These are phyloP conservation scores for Polytrichum formosum DNA, from an alignment of 225 moss, liverwort and hornwort species.

Conservation along the genomic window DNA sequence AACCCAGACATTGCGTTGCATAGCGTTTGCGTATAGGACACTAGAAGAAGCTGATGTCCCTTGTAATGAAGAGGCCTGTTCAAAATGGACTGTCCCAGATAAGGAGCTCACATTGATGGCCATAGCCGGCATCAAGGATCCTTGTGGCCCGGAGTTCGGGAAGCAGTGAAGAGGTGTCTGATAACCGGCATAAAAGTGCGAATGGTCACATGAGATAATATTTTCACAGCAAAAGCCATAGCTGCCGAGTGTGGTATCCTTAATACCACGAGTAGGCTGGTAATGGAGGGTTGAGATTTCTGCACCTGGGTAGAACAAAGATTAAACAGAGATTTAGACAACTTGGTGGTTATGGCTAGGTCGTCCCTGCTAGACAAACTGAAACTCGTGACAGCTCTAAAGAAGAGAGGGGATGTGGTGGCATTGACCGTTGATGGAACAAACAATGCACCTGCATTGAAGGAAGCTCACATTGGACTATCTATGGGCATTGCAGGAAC, in stretches of 20 bases:
- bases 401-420: conserved; percentile 36
- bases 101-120: conserved; percentile 34
- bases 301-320: conserved; percentile 28
- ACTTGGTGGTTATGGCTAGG: conserved; percentile 49
- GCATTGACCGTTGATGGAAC: conserved; percentile 61
- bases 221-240: conserved; percentile 49
- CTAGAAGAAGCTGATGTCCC: conserved; percentile 17
- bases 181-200: conserved; percentile 49
- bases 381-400: conserved; percentile 42
- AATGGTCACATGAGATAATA: conserved; percentile 60
- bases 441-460: conserved; percentile 55
- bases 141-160: conserved; percentile 37
- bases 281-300: conserved; percentile 38
- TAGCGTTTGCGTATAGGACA: conserved; percentile 29
- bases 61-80: conserved; percentile 5
- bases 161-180: conserved; percentile 34
- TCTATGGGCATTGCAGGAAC: conserved; percentile 65
- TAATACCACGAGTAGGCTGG: conserved; percentile 7
- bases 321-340: conserved; percentile 18
- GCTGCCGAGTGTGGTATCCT: conserved; percentile 48
- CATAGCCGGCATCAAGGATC: conserved; percentile 52
- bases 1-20: conserved; percentile 41
- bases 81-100: conserved; percentile 10
- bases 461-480: conserved; percentile 47
- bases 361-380: conserved; percentile 54